A percentile compares a stretch with the other conserved stretches of the same genome.
Evolutionary conservation across 805 yeast species (phyloP).

Genomic region (Yamadazyma sp.): DNA sequence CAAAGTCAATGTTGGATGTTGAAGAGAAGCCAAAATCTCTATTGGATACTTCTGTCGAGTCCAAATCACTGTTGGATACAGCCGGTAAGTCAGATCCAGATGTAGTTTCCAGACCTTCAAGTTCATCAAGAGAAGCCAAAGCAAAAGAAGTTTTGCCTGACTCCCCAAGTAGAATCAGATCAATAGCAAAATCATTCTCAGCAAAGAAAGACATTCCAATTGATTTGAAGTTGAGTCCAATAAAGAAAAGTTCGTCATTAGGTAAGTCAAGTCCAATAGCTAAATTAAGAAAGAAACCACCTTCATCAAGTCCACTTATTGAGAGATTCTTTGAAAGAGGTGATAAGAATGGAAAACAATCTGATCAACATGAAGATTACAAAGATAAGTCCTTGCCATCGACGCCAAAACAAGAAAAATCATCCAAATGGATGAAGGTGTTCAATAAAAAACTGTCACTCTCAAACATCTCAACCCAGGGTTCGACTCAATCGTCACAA

Average conservation of each 20-base stretch:
- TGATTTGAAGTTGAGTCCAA: conserved; percentile 7
- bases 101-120: no score
- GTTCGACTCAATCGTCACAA: no score
- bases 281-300: conserved; percentile 9
- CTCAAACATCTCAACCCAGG: no score
- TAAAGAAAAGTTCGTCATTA: neutral
- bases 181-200: neutral
- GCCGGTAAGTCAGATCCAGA: no score
- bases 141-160: no score
- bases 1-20: conserved; percentile 2
- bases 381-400: conserved; percentile 11
- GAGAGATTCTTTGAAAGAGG: conserved; percentile 2
- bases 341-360: no score
- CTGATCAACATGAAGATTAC: no score
- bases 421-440: conserved; percentile 11
- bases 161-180: no score
- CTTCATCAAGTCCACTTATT: conserved; percentile 10
- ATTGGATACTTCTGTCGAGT: conserved; percentile 5
- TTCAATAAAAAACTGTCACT: conserved; percentile 6
- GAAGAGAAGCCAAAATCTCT: conserved; percentile 7
- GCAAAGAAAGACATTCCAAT: conserved; percentile 8
- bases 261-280: conserved; percentile 1
- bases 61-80: conserved; percentile 4
- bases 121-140: no score
- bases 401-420: conserved; percentile 5